Base-by-base conservation (phyloP, 2,329 filamentous ascomycete genomes). In the Monosporascus sp. region DNA sequence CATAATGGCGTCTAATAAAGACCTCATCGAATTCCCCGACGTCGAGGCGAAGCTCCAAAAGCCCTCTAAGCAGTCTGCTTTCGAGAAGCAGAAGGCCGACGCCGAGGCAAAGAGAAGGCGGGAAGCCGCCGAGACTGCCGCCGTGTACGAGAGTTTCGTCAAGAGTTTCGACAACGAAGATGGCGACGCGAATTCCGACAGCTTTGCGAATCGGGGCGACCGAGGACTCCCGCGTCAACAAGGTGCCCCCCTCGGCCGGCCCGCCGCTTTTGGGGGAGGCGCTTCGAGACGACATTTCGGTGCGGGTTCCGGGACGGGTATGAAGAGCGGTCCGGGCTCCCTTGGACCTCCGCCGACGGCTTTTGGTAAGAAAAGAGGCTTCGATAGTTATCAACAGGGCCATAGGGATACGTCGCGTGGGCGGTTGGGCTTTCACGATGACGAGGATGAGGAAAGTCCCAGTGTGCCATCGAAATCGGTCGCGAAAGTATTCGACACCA, bases 81-180 rank as follows among this genome's bases (percentile, higher is more conserved):
- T 95, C 68, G 92, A 96, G 73, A 86, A 87, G 62, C 89, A 95
- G 69, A 90, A 89, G 70, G 89, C 89, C 55, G 90, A 96, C 68
- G 89, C 89, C 53, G 90, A 96, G 75, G 90, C 90, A 24, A 96
- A 96, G 74, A 86, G 89, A 54, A 80, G 83, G 61, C 82, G 90
- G 60, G 92, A 96, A 70, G 88, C 87, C 64, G 90, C 87, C 60
- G 92, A 96, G 72, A 95, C 89, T 7, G 89, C 88, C 22, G 90
- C 90, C 24, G 90, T 91, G 1, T 89, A 92, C 69, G 85, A 90
- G 62, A 90, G 93, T 60, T 96, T 96, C 61, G 83, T 94, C 53
- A 93, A 93, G 71, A 90, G 81, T 52, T 89, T 89, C 62, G 85
- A 85, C 45, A 76, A 80, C 56, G 82, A 86, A 38, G 80, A 81